These are phyloP conservation scores for Globisporangium cystogenes DNA, from an alignment of 352 stramenopile genomes.

Conservation along the genomic window DNA sequence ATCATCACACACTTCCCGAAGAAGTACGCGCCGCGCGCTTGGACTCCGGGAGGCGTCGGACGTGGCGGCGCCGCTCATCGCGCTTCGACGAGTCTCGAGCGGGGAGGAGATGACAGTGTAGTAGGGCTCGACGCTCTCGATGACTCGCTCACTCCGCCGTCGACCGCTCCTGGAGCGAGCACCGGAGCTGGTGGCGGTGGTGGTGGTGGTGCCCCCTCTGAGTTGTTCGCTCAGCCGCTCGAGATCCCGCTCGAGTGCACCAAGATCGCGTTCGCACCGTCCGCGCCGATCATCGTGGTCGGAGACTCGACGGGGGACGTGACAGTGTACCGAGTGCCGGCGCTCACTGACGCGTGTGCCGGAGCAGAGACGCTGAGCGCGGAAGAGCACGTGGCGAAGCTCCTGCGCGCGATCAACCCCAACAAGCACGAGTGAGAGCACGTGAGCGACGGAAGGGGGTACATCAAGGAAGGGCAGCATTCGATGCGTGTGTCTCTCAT, in stretches of 20 bases:
- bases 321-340: constrained; percentile 62
- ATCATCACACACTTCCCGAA: constrained; percentile 74
- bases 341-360: constrained; percentile 19
- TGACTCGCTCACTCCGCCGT: neutral
- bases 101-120: neutral
- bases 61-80: too few relatives aligned
- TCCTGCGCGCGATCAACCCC: constrained; percentile 43
- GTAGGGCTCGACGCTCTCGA: constrained; percentile 4
- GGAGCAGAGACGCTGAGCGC: constrained; percentile 12
- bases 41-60: too few relatives aligned
- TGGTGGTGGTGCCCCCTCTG: constrained; percentile 7
- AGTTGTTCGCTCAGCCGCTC: constrained; percentile 2
- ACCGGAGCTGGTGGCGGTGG: neutral
- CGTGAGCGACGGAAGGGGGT: neutral
- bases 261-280: constrained; percentile 60
- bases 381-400: constrained; percentile 50
- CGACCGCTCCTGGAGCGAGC: neutral
- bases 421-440: constrained; percentile 45
- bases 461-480: constrained; percentile 21
- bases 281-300: constrained; percentile 66
- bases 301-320: constrained; percentile 74
- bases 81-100: constrained; percentile 3
- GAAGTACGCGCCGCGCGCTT: constrained; percentile 22
- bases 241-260: constrained; percentile 63
- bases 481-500: constrained; percentile 24